Percentiles rank a stretch among this genome's conserved stretches.
Evolutionary conservation across 768 basidiomycete species (phyloP).

Genomic region (Pleurotus eryngii): DNA sequence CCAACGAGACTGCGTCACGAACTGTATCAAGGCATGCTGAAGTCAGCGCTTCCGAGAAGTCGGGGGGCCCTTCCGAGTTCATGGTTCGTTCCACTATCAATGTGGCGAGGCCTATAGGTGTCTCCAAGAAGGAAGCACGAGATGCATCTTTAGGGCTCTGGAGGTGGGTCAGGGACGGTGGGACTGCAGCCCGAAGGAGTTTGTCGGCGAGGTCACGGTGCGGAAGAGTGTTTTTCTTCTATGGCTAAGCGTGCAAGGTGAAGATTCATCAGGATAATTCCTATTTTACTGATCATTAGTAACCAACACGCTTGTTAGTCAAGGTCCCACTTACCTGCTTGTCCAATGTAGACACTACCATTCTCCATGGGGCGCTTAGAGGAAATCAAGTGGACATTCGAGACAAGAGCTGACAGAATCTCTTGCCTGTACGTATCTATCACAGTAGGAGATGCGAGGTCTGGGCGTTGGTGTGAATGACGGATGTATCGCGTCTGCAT

Average conservation of each 20-base stretch:
- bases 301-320: constrained; percentile 13
- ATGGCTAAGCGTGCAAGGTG: background rate
- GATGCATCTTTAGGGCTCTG: constrained; percentile 15
- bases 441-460: background rate
- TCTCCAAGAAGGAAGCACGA: constrained; percentile 37
- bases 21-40: constrained; percentile 18
- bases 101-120: constrained; percentile 33
- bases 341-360: constrained; percentile 25
- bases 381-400: constrained; percentile 19
- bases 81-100: constrained; percentile 30
- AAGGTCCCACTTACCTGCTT: constrained; percentile 17
- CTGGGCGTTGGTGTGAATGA: constrained; percentile 6
- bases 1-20: constrained; percentile 16
- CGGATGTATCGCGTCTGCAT: constrained; percentile 3
- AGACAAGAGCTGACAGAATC: constrained; percentile 21
- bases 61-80: constrained; percentile 14
- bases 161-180: background rate
- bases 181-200: constrained; percentile 3
- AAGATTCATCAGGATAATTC: background rate
- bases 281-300: constrained; percentile 10
- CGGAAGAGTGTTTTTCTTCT: background rate
- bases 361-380: constrained; percentile 11
- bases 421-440: constrained; percentile 8
- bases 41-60: too few relatives aligned
- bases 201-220: constrained; percentile 8